A percentile compares a stretch with the other conserved stretches of the same genome.
These are phyloP conservation scores for Plicaturopsis crispa DNA, from an alignment of 768 basidiomycete species.

Conservation along the genomic window DNA sequence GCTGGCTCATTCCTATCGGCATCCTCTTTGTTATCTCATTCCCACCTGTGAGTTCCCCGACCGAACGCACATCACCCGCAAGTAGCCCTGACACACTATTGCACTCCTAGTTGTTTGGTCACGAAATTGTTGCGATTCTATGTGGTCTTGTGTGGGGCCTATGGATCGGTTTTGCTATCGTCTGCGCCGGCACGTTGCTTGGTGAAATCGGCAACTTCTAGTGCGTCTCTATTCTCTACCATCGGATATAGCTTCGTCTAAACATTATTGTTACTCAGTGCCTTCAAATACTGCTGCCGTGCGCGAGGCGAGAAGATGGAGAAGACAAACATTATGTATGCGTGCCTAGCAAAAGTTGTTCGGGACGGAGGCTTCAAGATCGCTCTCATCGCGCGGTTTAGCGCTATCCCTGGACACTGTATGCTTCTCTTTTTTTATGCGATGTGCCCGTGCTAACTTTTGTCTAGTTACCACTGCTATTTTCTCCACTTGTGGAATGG, in stretches of 20 bases:
- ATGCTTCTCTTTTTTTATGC: constrained; percentile 17
- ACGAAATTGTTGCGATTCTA: constrained; percentile 84
- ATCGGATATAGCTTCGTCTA: not conserved
- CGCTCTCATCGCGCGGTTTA: constrained; percentile 67
- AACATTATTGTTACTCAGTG: constrained; percentile 31
- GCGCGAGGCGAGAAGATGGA: constrained; percentile 72
- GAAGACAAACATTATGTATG: constrained; percentile 47
- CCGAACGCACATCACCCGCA: not conserved
- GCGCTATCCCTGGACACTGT: constrained; percentile 87
- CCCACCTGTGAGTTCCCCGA: constrained; percentile 57
- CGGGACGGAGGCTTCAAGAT: constrained; percentile 86
- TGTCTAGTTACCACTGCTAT: constrained; percentile 74
- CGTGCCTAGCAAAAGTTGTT: constrained; percentile 59
- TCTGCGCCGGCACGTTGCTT: constrained; percentile 72
- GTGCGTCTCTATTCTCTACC: constrained; percentile 44
- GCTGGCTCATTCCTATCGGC: constrained; percentile 75
- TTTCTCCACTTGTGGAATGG: constrained; percentile 87
- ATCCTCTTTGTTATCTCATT: constrained; percentile 82
- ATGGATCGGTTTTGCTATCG: constrained; percentile 82
- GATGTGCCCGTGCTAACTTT: constrained; percentile 5
- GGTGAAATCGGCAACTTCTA: constrained; percentile 88
- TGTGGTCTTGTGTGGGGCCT: constrained; percentile 91
- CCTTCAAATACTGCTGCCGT: constrained; percentile 76
- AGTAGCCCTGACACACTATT: not conserved
- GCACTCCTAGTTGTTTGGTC: constrained; percentile 68